Conservation (phyloP, 2,329 filamentous ascomycete species). For the Ascochyta fabae region DNA sequence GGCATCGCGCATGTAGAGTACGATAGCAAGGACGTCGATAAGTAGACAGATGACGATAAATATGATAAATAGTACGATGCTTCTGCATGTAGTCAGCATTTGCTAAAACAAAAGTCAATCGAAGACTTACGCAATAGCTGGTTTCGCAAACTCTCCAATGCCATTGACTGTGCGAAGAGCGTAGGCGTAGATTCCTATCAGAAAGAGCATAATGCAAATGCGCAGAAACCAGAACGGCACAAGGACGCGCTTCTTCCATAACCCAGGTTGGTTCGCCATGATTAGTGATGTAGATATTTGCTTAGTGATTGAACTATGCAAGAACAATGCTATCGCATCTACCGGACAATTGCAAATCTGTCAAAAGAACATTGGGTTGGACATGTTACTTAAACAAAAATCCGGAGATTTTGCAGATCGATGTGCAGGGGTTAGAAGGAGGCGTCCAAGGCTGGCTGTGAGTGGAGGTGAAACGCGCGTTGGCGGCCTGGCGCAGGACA, state of each 20-base stretch:
- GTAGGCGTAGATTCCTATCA: constrained; percentile 37
- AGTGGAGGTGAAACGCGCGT: constrained; percentile 31
- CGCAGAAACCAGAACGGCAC: constrained; percentile 48
- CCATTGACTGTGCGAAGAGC: constrained; percentile 31
- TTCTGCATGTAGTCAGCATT: constrained; percentile 33
- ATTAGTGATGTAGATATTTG: constrained; percentile 1
- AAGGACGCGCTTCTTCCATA: constrained; percentile 49
- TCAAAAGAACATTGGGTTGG: constrained; percentile 4
- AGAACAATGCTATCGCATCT: not conserved
- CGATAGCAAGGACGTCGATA: constrained; percentile 44
- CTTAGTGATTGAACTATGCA: not conserved
- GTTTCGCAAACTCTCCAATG: constrained; percentile 24
- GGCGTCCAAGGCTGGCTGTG: constrained; percentile 20
- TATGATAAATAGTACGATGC: constrained; percentile 41
- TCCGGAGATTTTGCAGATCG: constrained; percentile 11
- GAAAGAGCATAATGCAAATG: constrained; percentile 41
- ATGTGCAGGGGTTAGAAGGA: constrained; percentile 28
- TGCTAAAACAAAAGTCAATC: not conserved
- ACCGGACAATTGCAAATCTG: not conserved
- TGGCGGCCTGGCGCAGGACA: constrained; percentile 16
- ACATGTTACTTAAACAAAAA: constrained; percentile 5
- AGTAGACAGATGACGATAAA: constrained; percentile 43
- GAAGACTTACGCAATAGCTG: constrained; percentile 30
- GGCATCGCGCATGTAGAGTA: constrained; percentile 42
- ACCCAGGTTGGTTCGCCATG: constrained; percentile 31